These are phyloP conservation scores for Neurospora sp. DNA, from an alignment of 495 filamentous ascomycete species.

Conservation along the genomic window DNA sequence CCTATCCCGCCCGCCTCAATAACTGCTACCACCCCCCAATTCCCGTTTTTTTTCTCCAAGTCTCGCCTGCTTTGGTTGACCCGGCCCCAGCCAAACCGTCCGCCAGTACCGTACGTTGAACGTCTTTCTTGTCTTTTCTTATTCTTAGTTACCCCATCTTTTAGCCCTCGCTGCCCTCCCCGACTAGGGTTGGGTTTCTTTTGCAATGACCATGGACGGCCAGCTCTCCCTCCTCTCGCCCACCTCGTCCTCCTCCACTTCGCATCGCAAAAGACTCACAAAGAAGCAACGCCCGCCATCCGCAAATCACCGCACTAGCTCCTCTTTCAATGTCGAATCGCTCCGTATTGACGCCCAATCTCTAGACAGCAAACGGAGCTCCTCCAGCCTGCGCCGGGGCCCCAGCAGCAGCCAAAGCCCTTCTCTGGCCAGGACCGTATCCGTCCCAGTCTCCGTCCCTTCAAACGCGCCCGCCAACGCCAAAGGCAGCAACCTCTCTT, in stretches of 20 bases:
- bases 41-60: not conserved
- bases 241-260: constrained; percentile 22
- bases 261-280: constrained; percentile 42
- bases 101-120: constrained; percentile 7
- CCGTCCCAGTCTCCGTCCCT: constrained; percentile 9
- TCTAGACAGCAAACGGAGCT: constrained; percentile 45
- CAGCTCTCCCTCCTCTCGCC: constrained; percentile 19
- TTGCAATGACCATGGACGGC: constrained; percentile 29
- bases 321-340: constrained; percentile 26
- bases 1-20: constrained; percentile 18
- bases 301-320: constrained; percentile 27
- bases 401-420: constrained; percentile 42
- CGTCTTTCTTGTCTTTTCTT: constrained; percentile 12
- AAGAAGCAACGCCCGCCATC: constrained; percentile 42
- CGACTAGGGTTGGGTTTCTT: constrained; percentile 15
- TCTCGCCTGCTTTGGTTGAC: not conserved
- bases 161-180: constrained; percentile 14
- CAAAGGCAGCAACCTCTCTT: constrained; percentile 15
- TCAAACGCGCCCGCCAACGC: constrained; percentile 30
- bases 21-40: constrained; percentile 3
- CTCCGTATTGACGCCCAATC: constrained; percentile 43
- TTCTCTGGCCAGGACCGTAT: constrained; percentile 34
- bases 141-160: constrained; percentile 18
- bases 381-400: constrained; percentile 52
- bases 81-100: not conserved